phyloP scores from a whole-genome alignment of 768 basidiomycete species.

The Boletus pseudopeckii region DNA sequence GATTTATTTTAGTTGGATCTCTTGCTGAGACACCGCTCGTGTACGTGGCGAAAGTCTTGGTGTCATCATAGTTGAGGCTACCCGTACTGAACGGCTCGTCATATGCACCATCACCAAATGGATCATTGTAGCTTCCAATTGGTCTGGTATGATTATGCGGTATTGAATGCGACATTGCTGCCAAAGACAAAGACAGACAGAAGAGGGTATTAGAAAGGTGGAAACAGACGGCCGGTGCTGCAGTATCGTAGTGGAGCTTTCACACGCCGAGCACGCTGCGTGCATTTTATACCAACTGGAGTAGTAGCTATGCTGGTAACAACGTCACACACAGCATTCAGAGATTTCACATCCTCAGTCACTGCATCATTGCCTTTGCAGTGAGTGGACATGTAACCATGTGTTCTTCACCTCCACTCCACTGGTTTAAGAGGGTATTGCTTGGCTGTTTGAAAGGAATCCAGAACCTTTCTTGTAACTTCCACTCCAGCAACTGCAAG shows the following conservation, averaged over 20 bases:
- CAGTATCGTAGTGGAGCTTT: conserved; percentile 8
- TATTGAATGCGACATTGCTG: conserved; percentile 23
- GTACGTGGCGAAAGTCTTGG: conserved; percentile 17
- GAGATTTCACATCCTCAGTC: not conserved
- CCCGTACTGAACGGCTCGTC: conserved; percentile 21
- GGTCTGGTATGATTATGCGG: conserved; percentile 8
- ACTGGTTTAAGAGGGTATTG: conserved; percentile 35
- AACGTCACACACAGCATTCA: no score
- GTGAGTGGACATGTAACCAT: not conserved
- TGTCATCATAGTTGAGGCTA: conserved; percentile 15
- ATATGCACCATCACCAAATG: conserved; percentile 24
- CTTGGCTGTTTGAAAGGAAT: conserved; percentile 41
- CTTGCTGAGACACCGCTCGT: conserved; percentile 19
- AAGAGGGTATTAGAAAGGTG: not conserved
- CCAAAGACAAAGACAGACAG: conserved; percentile 14
- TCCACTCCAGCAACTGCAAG: conserved; percentile 42
- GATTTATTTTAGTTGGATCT: conserved; percentile 7
- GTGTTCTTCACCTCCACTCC: conserved; percentile 33
- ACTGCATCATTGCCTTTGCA: no score
- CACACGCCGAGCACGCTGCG: conserved; percentile 15
- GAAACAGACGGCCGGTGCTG: not conserved
- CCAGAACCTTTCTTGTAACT: conserved; percentile 37
- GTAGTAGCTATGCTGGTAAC: not conserved
- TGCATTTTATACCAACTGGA: not conserved
- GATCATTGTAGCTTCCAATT: conserved; percentile 18